phyloP scores from a whole-genome alignment of 2,329 filamentous ascomycete genomes.

The Aspergillus ochraceus region DNA sequence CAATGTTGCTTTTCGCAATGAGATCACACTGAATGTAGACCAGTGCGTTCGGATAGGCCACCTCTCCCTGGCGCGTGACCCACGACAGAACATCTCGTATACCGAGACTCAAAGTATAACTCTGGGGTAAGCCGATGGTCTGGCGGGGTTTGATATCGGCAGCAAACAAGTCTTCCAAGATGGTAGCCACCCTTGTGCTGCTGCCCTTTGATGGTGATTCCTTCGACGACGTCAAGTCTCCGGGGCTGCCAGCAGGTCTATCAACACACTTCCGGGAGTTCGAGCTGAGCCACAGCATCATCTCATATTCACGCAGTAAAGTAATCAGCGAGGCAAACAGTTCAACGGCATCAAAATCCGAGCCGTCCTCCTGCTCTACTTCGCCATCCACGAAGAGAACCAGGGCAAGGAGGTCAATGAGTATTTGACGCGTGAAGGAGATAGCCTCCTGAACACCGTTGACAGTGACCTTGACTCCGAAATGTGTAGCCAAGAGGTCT shows the following conservation, averaged over 20 bases:
- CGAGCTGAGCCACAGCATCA: constrained; percentile 63
- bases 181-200: constrained; percentile 32
- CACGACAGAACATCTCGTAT: constrained; percentile 47
- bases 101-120: constrained; percentile 43
- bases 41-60: constrained; percentile 58
- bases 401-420: constrained; percentile 80
- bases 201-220: constrained; percentile 22
- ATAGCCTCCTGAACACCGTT: constrained; percentile 78
- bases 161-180: constrained; percentile 48
- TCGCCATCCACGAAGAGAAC: constrained; percentile 85
- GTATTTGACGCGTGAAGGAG: constrained; percentile 68
- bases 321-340: constrained; percentile 65
- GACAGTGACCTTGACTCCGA: constrained; percentile 73
- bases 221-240: constrained; percentile 30
- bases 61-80: constrained; percentile 54
- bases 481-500: constrained; percentile 59
- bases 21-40: constrained; percentile 69
- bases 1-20: constrained; percentile 65
- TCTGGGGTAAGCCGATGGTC: constrained; percentile 40
- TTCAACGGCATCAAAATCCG: constrained; percentile 62
- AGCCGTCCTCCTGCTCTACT: constrained; percentile 69
- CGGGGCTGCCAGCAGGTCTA: constrained; percentile 17
- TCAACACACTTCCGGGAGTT: constrained; percentile 38
- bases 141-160: constrained; percentile 45
- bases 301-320: constrained; percentile 71